These are phyloP conservation scores for Candida multigemmis DNA, from an alignment of 805 yeast species.

Conservation along the genomic window DNA sequence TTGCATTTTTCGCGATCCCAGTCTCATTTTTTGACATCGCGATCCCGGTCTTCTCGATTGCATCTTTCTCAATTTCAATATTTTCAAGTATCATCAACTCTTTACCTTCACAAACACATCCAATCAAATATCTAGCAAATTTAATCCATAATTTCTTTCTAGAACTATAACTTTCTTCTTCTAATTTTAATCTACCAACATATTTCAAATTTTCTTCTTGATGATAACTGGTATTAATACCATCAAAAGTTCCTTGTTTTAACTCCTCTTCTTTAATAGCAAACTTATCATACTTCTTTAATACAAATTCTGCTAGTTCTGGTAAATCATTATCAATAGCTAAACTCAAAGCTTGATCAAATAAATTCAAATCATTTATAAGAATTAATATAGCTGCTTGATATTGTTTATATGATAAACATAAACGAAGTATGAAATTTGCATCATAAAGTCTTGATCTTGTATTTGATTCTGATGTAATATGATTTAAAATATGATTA, in stretches of 20 bases:
- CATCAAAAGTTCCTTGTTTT: slow-evolving; percentile 1
- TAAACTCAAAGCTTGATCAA: slow-evolving; percentile 72
- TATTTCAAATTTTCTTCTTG: slow-evolving; percentile 28
- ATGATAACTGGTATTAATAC: slow-evolving; percentile 1
- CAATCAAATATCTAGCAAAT: slow-evolving; percentile 45
- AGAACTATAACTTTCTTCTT: slow-evolving; percentile 24
- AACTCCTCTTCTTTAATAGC: slow-evolving; percentile 5
- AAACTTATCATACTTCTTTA: slow-evolving; percentile 21
- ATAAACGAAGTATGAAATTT: slow-evolving; percentile 67
- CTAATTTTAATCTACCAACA: slow-evolving; percentile 20
- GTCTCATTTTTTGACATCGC: neutral
- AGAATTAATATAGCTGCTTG: slow-evolving; percentile 69
- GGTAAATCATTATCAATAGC: slow-evolving; percentile 56
- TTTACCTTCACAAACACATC: slow-evolving; percentile 15
- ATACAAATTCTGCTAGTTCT: slow-evolving; percentile 39
- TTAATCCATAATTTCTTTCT: slow-evolving; percentile 70
- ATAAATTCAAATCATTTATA: slow-evolving; percentile 52
- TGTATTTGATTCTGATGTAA: slow-evolving; percentile 10
- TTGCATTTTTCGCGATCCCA: too few relatives aligned
- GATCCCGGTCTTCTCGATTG: neutral
- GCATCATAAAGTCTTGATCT: slow-evolving; percentile 40
- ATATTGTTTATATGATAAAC: slow-evolving; percentile 48
- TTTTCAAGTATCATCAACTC: slow-evolving; percentile 7
- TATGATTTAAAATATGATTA: slow-evolving; percentile 16
- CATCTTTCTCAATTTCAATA: slow-evolving; percentile 6